Percentiles rank a stretch among this genome's conserved stretches.
Conservation (phyloP, 1,284 basidiomycete species). For the Peniophora sp. region DNA sequence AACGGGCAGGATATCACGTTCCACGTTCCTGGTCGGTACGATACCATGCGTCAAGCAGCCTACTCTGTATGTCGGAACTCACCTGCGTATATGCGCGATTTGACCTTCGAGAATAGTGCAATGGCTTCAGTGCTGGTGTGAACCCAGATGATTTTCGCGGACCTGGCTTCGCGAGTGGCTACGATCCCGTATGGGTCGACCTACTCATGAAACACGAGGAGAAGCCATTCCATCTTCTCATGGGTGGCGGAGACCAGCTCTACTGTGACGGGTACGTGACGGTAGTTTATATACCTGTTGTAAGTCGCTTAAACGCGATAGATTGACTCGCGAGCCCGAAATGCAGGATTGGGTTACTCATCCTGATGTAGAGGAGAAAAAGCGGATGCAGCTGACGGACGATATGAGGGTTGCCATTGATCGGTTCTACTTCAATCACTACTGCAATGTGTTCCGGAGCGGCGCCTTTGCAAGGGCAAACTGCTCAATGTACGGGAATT, state of each 20-base stretch:
- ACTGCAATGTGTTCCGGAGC: constrained; percentile 78
- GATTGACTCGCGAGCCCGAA: constrained; percentile 67
- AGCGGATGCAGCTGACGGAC: constrained; percentile 54
- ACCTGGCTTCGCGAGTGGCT: constrained; percentile 68
- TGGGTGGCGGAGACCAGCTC: constrained; percentile 82
- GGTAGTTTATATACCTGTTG: background rate
- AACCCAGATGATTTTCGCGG: constrained; percentile 75
- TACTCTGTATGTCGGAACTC: constrained; percentile 72
- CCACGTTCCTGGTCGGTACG: constrained; percentile 71
- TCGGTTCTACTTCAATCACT: constrained; percentile 86
- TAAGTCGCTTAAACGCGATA: constrained; percentile 15
- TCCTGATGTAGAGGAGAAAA: constrained; percentile 57
- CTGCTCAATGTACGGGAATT: constrained; percentile 71
- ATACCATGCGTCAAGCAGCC: constrained; percentile 90
- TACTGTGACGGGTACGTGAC: constrained; percentile 64
- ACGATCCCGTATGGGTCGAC: constrained; percentile 92
- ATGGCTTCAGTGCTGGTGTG: constrained; percentile 75
- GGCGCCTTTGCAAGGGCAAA: constrained; percentile 93
- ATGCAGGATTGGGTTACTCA: constrained; percentile 79
- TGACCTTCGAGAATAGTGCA: constrained; percentile 42
- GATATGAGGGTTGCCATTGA: constrained; percentile 82
- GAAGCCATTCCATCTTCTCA: constrained; percentile 78
- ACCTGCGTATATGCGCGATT: background rate
- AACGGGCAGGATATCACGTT: constrained; percentile 75
- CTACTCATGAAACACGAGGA: constrained; percentile 74